phyloP scores from a whole-genome alignment of 257 asterid genomes.

The Solanum corneliomulleri region DNA sequence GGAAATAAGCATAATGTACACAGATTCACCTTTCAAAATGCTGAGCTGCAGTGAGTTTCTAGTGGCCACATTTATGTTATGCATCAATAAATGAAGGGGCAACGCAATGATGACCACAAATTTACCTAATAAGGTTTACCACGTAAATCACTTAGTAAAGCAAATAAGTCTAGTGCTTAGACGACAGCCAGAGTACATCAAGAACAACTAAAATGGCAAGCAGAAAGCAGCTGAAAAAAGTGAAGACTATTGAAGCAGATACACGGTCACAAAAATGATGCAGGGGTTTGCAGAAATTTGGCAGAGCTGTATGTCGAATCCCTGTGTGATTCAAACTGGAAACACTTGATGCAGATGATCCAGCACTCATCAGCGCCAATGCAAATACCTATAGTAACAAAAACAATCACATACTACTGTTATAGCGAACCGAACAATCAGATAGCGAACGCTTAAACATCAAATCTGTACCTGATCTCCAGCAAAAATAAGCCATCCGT shows the following conservation, averaged over 20 bases:
- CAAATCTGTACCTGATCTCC: conserved; percentile 60
- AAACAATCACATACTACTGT: background rate
- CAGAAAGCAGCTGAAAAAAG: conserved; percentile 54
- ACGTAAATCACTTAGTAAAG: background rate
- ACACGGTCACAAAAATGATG: conserved; percentile 55
- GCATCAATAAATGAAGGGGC: background rate
- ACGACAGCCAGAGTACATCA: conserved; percentile 54
- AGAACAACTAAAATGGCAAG: conserved; percentile 52
- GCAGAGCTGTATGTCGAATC: conserved; percentile 59
- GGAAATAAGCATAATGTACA: background rate
- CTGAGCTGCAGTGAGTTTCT: background rate
- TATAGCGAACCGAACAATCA: background rate
- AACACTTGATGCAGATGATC: conserved; percentile 84
- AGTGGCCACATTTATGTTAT: background rate
- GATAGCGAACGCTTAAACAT: background rate
- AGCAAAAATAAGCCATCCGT: conserved; percentile 75
- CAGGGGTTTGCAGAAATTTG: conserved; percentile 80
- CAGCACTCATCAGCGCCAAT: conserved; percentile 74
- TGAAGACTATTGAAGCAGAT: conserved; percentile 61
- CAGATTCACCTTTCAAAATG: background rate
- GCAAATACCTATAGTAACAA: conserved; percentile 42
- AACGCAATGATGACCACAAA: background rate
- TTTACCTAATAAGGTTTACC: background rate
- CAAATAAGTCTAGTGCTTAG: conserved; percentile 6
- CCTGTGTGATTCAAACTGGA: conserved; percentile 77